Evolutionary conservation across 495 filamentous ascomycete species (phyloP), one percentile per base, ranked within the genome.

Genomic region (Xylona heveae): DNA sequence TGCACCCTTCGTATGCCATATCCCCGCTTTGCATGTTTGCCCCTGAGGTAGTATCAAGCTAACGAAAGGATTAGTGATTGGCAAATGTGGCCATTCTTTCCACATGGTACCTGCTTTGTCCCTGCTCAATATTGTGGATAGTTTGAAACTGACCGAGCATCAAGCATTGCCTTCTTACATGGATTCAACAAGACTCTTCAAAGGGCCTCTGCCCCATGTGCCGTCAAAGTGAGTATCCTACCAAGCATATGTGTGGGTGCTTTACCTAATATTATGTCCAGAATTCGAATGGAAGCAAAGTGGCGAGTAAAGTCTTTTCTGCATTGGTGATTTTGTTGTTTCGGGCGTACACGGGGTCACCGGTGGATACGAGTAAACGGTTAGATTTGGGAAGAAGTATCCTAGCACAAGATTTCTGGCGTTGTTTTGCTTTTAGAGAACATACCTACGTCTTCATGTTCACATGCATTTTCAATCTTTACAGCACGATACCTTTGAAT

Each of bases 151-250:
- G 23, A 25, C 44, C 53, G 19, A 53, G 28, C 3, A 10, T 23
- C 37, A 42, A 93, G 84, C 88, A 99, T 52, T 99, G 88, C 46
- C 79, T 95, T 35, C 64, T 77, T 49, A 81, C 82, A 28, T 99
- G 88, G 88, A 79, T 99, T 37, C 73, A 88, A 42, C 83, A 91
- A 45, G 88, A 94, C 33, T 72, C 78, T 10, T 80, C 83, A 6
- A 85, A 90, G 45, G 88, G 83, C 10, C 69, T 91, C 28, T 99
- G 88, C 52, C 88, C 88, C 10, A 95, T 99, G 90, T 99, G 88
- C 46, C 66, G 88, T 31, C 88, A 94, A 52, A 84, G 81, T 88
- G 64, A 53, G 74, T 49, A 19, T 44, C 22, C 19, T 22, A 4
- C 8, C 15, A 25, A 7, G 7, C 8, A 7, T 25, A 25, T 7